A percentile compares a stretch with the other conserved stretches of the same genome.
These are phyloP conservation scores for Penicillium sp. DNA, from an alignment of 2,329 filamentous ascomycete genomes.

Conservation along the genomic window DNA sequence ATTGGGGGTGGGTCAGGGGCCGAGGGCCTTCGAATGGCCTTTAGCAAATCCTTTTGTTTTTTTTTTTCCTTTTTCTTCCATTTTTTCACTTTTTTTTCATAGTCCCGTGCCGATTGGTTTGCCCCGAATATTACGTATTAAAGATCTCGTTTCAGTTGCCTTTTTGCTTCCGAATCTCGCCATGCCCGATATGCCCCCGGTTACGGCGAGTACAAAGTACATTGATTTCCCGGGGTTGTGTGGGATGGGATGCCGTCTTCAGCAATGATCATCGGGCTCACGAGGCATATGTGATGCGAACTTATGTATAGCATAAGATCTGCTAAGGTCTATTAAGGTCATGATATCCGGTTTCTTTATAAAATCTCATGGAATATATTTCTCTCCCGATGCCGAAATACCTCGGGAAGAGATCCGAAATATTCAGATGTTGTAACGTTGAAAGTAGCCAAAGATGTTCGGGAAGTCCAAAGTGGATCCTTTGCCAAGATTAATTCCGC, in stretches of 20 bases:
- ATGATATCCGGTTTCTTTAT: not conserved
- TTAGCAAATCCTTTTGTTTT: not conserved
- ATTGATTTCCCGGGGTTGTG: not conserved
- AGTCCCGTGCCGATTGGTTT: not conserved
- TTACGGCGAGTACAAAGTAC: not conserved
- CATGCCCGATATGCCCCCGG: not conserved
- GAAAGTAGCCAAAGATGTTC: not conserved
- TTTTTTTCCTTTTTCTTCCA: not conserved
- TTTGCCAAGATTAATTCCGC: not conserved
- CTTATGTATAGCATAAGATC: no score
- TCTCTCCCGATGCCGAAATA: not conserved
- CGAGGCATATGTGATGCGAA: not conserved
- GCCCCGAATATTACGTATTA: not conserved
- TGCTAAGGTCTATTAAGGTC: not conserved
- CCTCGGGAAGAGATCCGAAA: not conserved
- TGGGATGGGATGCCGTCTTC: not conserved
- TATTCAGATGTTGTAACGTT: not conserved
- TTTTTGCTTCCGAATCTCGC: not conserved
- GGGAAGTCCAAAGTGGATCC: not conserved
- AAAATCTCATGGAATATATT: no score
- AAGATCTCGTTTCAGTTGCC: slow-evolving; percentile 1
- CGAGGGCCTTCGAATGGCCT: not conserved
- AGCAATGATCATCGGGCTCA: not conserved
- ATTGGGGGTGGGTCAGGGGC: slow-evolving; percentile 2
- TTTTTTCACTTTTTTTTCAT: not conserved